Percentiles rank a stretch among this genome's conserved stretches.
Conservation (phyloP, 2,329 filamentous ascomycete species). For the Aspergillus ibericus region DNA sequence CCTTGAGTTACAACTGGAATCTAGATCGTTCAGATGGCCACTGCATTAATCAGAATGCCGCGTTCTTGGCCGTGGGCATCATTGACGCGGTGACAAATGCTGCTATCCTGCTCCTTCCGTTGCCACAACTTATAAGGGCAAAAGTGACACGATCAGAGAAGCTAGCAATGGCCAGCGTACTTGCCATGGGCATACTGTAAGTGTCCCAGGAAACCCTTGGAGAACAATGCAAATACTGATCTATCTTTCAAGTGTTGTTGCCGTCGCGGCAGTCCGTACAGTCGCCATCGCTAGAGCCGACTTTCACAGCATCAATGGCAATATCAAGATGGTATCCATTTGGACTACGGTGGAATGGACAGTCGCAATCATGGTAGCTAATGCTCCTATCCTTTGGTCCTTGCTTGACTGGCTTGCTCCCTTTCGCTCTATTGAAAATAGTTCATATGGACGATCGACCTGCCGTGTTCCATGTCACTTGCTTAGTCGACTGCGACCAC, state of each 20-base stretch:
- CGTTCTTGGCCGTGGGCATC: background rate
- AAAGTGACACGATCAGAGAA: background rate
- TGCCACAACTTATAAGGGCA: background rate
- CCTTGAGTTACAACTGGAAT: conserved; percentile 8
- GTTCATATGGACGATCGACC: background rate
- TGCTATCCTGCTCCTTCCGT: background rate
- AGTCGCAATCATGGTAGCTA: conserved; percentile 4
- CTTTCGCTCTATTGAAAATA: background rate
- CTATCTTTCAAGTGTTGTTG: background rate
- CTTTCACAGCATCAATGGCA: background rate
- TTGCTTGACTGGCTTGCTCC: background rate
- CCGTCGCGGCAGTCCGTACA: background rate
- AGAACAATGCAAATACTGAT: background rate
- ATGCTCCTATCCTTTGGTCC: background rate
- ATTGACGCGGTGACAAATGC: conserved; percentile 3
- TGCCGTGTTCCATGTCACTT: background rate
- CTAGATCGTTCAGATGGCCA: background rate
- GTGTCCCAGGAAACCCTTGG: background rate
- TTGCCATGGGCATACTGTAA: conserved; percentile 1
- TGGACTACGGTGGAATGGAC: conserved; percentile 7
- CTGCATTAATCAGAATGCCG: conserved; percentile 3
- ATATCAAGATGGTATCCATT: conserved; percentile 6
- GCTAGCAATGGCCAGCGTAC: background rate
- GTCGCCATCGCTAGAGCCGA: background rate
- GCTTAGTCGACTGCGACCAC: background rate